Conservation (phyloP, 257 asterid species). For the Anisodus tanguticus region DNA sequence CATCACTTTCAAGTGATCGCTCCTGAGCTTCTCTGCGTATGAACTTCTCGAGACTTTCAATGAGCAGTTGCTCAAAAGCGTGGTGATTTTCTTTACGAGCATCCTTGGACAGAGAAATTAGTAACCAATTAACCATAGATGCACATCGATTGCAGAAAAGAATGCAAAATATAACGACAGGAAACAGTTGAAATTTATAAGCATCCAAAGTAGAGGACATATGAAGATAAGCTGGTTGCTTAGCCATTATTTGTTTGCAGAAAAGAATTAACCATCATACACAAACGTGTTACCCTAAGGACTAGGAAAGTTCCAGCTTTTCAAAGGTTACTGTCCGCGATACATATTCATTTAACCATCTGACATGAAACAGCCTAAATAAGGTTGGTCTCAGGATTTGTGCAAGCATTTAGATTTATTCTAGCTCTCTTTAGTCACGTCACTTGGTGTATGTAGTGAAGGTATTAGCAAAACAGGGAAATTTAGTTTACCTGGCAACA, state of each 20-base stretch:
- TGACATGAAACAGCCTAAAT: too few relatives aligned
- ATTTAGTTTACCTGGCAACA: slow-evolving; percentile 77
- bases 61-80: slow-evolving; percentile 88
- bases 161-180: not conserved
- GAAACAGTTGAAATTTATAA: not conserved
- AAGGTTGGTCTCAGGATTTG: not conserved
- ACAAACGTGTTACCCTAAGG: not conserved
- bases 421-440: not conserved
- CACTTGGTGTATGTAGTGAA: not conserved
- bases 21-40: slow-evolving; percentile 97
- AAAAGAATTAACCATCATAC: slow-evolving; percentile 8
- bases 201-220: slow-evolving; percentile 8
- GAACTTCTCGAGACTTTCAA: slow-evolving; percentile 92
- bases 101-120: slow-evolving; percentile 50
- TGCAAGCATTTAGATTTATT: not conserved
- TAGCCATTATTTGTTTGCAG: slow-evolving; percentile 13
- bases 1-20: slow-evolving; percentile 87
- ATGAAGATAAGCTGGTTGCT: not conserved
- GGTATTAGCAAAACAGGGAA: slow-evolving; percentile 16
- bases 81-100: slow-evolving; percentile 92
- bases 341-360: too few relatives aligned
- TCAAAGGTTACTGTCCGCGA: too few relatives aligned
- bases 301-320: too few relatives aligned
- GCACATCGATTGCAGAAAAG: slow-evolving; percentile 21
- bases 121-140: slow-evolving; percentile 1